Evolutionary conservation across 1,284 basidiomycete species (phyloP).

Genomic region (Cutaneotrichosporon cutaneum): DNA sequence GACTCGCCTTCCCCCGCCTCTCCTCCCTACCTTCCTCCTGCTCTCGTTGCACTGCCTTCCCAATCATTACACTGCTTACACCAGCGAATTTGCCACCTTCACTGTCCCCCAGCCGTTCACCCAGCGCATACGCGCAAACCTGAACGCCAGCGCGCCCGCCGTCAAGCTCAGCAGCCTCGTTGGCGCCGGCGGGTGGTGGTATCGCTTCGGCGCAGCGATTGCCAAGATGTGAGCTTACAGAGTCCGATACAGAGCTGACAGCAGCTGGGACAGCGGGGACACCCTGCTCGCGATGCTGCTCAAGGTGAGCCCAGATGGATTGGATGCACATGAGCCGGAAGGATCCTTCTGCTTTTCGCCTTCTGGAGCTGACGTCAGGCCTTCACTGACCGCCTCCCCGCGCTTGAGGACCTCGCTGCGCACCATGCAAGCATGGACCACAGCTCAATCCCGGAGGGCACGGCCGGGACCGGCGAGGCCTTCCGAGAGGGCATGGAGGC

Average conservation of each 20-base stretch:
- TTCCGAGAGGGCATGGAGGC: constrained; percentile 85
- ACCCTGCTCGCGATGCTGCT: constrained; percentile 60
- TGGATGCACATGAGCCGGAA: too few species aligned
- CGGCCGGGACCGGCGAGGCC: constrained; percentile 59
- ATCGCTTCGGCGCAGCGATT: constrained; percentile 78
- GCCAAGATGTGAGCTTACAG: constrained; percentile 53
- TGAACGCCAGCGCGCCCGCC: constrained; percentile 77
- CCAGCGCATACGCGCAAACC: constrained; percentile 71
- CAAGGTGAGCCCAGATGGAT: constrained; percentile 57
- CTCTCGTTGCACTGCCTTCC: too few species aligned
- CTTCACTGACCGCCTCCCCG: constrained; percentile 71
- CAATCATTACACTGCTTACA: constrained; percentile 16
- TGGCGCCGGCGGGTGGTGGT: constrained; percentile 84
- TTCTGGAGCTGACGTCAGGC: constrained; percentile 57
- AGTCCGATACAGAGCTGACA: neutral
- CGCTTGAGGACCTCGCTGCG: constrained; percentile 84
- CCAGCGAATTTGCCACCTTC: constrained; percentile 80
- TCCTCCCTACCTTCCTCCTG: neutral
- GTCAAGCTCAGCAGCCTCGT: constrained; percentile 76
- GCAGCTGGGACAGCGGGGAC: constrained; percentile 23
- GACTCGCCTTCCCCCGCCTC: too few species aligned
- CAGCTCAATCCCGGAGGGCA: constrained; percentile 51
- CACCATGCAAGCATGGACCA: constrained; percentile 69
- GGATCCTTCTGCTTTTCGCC: neutral
- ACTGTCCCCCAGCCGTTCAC: constrained; percentile 74